Conservation (phyloP, 495 filamentous ascomycete species). For the Cudoniella acicularis region DNA sequence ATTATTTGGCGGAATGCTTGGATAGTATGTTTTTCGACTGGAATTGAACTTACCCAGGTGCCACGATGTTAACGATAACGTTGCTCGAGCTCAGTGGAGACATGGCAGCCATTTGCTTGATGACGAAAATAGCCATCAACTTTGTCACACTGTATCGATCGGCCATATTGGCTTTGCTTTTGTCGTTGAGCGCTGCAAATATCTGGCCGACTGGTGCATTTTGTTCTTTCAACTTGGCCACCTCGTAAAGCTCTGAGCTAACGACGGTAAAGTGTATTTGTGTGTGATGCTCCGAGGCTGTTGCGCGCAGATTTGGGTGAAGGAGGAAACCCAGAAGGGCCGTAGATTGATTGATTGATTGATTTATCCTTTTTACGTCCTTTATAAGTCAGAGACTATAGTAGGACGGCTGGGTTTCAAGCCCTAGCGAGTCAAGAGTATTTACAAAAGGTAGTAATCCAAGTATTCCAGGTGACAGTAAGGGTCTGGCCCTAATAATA, state of each 20-base stretch:
- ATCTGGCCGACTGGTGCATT: neutral
- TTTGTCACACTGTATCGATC: slow-evolving; percentile 18
- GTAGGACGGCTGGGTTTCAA: no score
- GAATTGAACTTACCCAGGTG: slow-evolving; percentile 31
- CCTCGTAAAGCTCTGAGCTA: neutral
- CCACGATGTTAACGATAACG: slow-evolving; percentile 37
- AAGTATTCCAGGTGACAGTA: no score
- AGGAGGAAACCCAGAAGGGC: slow-evolving; percentile 39
- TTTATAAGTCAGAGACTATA: no score
- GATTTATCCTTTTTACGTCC: no score
- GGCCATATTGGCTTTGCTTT: slow-evolving; percentile 10
- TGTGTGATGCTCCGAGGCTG: slow-evolving; percentile 2
- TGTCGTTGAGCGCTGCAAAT: slow-evolving; percentile 7
- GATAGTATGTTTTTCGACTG: no score
- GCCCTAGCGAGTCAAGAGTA: no score
- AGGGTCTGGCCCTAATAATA: no score
- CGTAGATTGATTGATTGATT: no score
- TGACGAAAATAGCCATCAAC: slow-evolving; percentile 18
- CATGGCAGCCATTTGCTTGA: slow-evolving; percentile 23
- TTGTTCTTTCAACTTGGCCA: slow-evolving; percentile 1
- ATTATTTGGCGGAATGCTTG: no score
- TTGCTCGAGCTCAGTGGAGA: slow-evolving; percentile 20
- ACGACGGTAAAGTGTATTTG: neutral
- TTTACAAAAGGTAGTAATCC: no score
- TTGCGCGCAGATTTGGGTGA: slow-evolving; percentile 24